These are phyloP conservation scores for Aspergillus cristatus DNA, from an alignment of 495 filamentous ascomycete species.

Conservation along the genomic window DNA sequence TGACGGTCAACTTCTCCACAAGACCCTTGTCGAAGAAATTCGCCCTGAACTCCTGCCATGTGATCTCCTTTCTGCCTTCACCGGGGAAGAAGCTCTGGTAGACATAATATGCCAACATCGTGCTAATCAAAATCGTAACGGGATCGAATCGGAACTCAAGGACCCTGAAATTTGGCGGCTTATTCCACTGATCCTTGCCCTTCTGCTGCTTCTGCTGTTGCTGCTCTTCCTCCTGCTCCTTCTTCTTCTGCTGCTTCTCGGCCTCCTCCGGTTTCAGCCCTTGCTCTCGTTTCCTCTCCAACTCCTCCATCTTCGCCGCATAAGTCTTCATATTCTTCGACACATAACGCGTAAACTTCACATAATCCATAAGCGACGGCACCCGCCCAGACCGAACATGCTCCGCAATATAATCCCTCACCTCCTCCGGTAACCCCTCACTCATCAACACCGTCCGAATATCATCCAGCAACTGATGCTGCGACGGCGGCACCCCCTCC, in stretches of 20 bases:
- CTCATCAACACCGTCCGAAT: constrained; percentile 22
- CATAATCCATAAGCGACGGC: constrained; percentile 30
- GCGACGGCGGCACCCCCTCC: constrained; percentile 17
- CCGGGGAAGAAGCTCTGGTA: constrained; percentile 53
- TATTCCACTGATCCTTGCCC: constrained; percentile 14
- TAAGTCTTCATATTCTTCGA: constrained; percentile 32
- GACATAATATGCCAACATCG: constrained; percentile 53
- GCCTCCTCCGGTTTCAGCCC: constrained; percentile 23
- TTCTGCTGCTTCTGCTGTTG: constrained; percentile 25
- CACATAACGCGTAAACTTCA: constrained; percentile 25
- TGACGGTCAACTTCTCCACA: constrained; percentile 81
- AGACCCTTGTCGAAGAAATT: constrained; percentile 93
- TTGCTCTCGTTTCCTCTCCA: constrained; percentile 34
- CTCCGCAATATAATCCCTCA: constrained; percentile 22
- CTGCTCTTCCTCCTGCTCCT: constrained; percentile 14
- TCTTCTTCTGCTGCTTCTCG: constrained; percentile 13
- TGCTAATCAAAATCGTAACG: constrained; percentile 42
- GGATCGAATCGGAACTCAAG: constrained; percentile 49
- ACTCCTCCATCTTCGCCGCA: constrained; percentile 39
- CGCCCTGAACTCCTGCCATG: constrained; percentile 90
- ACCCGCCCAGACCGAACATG: constrained; percentile 18
- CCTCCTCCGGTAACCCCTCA: constrained; percentile 24
- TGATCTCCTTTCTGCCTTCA: constrained; percentile 72
- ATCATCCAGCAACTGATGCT: constrained; percentile 20
- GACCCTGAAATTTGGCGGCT: constrained; percentile 18